Percentiles rank a stretch among this genome's conserved stretches.
These are phyloP conservation scores for Debaryomyces sp. DNA, from an alignment of 1,139 yeast species.

Conservation along the genomic window DNA sequence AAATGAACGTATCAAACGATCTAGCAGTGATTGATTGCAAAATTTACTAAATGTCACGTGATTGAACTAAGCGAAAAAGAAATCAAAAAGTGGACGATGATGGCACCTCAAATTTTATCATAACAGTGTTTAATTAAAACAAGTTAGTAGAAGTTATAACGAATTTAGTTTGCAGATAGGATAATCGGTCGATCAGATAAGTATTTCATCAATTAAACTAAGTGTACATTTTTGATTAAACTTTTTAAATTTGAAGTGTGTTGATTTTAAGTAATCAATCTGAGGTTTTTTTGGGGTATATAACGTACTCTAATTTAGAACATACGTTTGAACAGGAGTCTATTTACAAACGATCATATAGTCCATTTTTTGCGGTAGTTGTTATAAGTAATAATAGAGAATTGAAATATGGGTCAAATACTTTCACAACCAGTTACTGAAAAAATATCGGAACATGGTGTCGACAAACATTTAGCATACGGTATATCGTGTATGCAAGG, in stretches of 20 bases:
- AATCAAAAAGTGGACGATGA: conserved; percentile 12
- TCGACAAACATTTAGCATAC: conserved; percentile 67
- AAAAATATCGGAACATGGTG: conserved; percentile 70
- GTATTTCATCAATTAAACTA: conserved; percentile 2
- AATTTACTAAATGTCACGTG: conserved; percentile 4
- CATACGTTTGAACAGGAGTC: not conserved
- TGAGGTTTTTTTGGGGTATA: conserved; percentile 4
- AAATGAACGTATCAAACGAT: not conserved
- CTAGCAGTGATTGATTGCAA: not conserved
- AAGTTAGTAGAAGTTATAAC: not conserved
- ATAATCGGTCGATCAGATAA: not conserved
- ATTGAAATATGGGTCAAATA: conserved; percentile 44
- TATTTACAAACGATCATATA: not conserved
- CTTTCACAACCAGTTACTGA: conserved; percentile 53
- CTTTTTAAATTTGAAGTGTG: not conserved
- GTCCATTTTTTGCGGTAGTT: not conserved
- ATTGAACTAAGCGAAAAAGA: not conserved
- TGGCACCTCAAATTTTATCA: conserved; percentile 11
- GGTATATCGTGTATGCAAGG: conserved; percentile 98
- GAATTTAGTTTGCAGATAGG: conserved; percentile 1
- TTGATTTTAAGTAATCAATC: not conserved
- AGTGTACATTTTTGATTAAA: not conserved
- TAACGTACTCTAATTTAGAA: conserved; percentile 5
- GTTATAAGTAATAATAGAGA: not conserved
- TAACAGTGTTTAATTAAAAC: not conserved